A percentile compares a stretch with the other conserved stretches of the same genome.
Evolutionary conservation across 805 yeast genomes (phyloP).

Genomic region (Lachancea thermotolerans): DNA sequence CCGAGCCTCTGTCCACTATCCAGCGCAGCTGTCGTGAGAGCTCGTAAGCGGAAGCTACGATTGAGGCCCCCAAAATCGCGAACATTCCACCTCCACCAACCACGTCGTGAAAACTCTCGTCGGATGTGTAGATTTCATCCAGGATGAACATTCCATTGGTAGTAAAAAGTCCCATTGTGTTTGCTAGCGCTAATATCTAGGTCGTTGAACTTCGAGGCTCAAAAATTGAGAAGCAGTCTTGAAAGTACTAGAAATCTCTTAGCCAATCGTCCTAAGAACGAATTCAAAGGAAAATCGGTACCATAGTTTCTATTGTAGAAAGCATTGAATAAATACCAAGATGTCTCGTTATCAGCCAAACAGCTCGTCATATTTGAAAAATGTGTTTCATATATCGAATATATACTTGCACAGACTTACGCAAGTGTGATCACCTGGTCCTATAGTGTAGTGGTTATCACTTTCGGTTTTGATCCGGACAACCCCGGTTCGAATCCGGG

Average conservation of each 20-base stretch:
- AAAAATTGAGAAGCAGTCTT: too few species aligned
- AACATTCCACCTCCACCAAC: conserved; percentile 91
- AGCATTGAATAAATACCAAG: too few species aligned
- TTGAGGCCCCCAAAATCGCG: conserved; percentile 67
- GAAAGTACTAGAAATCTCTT: too few species aligned
- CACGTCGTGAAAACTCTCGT: conserved; percentile 39
- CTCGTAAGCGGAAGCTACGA: conserved; percentile 37
- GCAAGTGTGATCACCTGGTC: conserved; percentile 26
- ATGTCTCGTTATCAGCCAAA: not conserved
- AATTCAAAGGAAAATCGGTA: too few species aligned
- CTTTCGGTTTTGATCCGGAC: conserved; percentile 43
- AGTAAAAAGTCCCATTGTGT: conserved; percentile 36
- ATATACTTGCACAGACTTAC: too few species aligned
- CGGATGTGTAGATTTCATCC: conserved; percentile 61
- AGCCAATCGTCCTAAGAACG: too few species aligned
- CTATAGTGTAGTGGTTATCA: conserved; percentile 44
- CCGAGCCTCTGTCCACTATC: conserved; percentile 73
- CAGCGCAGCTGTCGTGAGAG: conserved; percentile 44
- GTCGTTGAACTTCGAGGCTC: too few species aligned
- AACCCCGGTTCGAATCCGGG: conserved; percentile 46
- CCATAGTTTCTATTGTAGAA: too few species aligned
- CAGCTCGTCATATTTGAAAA: too few species aligned
- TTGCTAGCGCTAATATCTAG: too few species aligned
- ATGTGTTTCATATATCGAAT: too few species aligned
- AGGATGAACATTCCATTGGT: conserved; percentile 86